Evolutionary conservation across 768 basidiomycete genomes (phyloP).

Genomic region (Hericium erinaceus): DNA sequence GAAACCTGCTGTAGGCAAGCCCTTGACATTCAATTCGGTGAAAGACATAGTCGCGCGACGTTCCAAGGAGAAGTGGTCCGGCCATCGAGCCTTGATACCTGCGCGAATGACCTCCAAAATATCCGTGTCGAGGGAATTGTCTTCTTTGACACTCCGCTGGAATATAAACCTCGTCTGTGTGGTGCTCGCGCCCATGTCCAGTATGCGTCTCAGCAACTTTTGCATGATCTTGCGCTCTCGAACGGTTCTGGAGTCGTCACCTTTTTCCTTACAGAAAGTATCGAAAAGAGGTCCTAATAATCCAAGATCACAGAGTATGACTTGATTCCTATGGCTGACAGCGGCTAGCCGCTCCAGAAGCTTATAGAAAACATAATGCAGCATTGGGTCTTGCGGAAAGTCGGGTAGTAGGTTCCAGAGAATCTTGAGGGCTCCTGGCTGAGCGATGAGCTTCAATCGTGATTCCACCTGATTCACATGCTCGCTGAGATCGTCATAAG

Average conservation of each 20-base stretch:
- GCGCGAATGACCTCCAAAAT: constrained; percentile 62
- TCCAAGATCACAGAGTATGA: constrained; percentile 50
- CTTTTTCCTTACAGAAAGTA: constrained; percentile 29
- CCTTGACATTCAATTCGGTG: constrained; percentile 37
- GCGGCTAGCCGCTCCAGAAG: constrained; percentile 54
- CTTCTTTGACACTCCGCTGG: constrained; percentile 39
- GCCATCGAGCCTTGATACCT: constrained; percentile 70
- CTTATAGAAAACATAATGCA: constrained; percentile 49
- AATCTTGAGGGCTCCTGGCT: constrained; percentile 52
- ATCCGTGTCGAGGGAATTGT: constrained; percentile 48
- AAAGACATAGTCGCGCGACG: constrained; percentile 42
- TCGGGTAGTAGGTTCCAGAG: constrained; percentile 41
- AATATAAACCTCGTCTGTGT: constrained; percentile 58
- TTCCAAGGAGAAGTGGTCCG: constrained; percentile 67
- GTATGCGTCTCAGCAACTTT: constrained; percentile 55
- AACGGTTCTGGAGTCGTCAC: constrained; percentile 21
- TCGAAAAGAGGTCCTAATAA: constrained; percentile 45
- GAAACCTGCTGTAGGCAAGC: constrained; percentile 53
- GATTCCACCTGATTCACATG: constrained; percentile 32
- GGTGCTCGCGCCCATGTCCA: constrained; percentile 68
- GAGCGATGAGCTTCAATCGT: constrained; percentile 40
- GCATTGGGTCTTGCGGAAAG: constrained; percentile 24
- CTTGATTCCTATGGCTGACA: constrained; percentile 61
- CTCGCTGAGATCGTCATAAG: constrained; percentile 34
- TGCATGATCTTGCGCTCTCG: constrained; percentile 48